These are phyloP conservation scores for Thermomucor indicae-seudaticae DNA, from an alignment of 371 early-diverging fungal species.

Conservation along the genomic window DNA sequence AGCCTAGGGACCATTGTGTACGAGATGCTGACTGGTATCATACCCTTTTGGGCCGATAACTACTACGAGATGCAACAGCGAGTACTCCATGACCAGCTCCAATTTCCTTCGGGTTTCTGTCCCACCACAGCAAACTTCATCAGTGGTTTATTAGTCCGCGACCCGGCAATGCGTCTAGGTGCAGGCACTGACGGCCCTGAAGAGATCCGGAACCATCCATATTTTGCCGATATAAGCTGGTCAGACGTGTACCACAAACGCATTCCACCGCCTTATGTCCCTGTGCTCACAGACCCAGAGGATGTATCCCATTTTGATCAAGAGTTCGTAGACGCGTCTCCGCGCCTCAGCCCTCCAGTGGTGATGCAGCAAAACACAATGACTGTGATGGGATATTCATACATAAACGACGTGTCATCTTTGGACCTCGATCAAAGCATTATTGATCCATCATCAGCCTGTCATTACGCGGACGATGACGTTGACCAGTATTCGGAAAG, in stretches of 20 bases:
- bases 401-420: conserved; percentile 3
- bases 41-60: conserved; percentile 79
- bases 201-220: conserved; percentile 65
- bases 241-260: conserved; percentile 56
- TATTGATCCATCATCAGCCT: neutral
- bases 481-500: neutral
- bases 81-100: conserved; percentile 66
- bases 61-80: conserved; percentile 72
- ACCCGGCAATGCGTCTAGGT: conserved; percentile 62
- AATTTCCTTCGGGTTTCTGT: conserved; percentile 64
- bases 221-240: conserved; percentile 67
- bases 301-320: conserved; percentile 67
- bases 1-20: conserved; percentile 91
- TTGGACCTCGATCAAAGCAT: neutral
- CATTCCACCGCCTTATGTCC: conserved; percentile 54
- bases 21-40: conserved; percentile 72
- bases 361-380: neutral
- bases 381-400: conserved; percentile 4
- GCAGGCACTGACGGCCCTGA: conserved; percentile 54
- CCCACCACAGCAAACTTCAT: conserved; percentile 52
- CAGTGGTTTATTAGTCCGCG: conserved; percentile 60
- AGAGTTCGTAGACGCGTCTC: conserved; percentile 50
- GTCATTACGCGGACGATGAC: neutral
- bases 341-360: conserved; percentile 17
- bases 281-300: conserved; percentile 41